Base-by-base conservation (phyloP, 495 filamentous ascomycete species). In the Trypethelium eluteriae region DNA sequence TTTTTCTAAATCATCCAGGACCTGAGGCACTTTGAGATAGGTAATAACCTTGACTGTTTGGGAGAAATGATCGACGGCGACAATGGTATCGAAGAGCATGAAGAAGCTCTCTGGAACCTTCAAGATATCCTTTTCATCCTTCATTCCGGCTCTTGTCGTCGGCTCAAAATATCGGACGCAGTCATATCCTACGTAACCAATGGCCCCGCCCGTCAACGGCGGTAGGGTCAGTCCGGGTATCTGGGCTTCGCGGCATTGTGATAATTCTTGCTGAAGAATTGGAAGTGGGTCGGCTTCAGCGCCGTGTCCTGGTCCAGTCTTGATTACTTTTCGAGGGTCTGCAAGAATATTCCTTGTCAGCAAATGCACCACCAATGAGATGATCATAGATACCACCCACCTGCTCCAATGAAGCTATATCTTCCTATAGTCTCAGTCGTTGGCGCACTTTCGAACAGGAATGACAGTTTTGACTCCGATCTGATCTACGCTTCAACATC, bases 121-220 rank as follows among this genome's bases (percentile, higher is more conserved):
- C 18, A 98, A 82, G 2, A 93, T 80, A 78, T 98, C 94, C 32
- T 59, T 59, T 59, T 59, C 53, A 36, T 59, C 53, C 77, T 93
- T 89, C 80, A 96, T 85, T 2, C 87, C 84, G 50, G 93, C 85
- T 18, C 85, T 86, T 1, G 94, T 96, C 80, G 89, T 92, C 39
- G 94, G 94, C 79, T 98, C 94, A 69, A 98, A 98, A 77, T 98
- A 98, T 74, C 86, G 86, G 68, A 98, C 89, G 76, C 94, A 98
- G 75, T 98, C 94, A 75, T 98, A 98, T 47, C 92, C 91, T 4
- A 98, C 90, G 74, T 98, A 98, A 66, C 94, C 94, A 72, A 98
- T 88, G 2, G 93, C 94, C 41, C 95, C 94, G 61, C 92, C 95
- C 0, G 88, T 92, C 74, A 97, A 77, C 39, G 90, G 88, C 10